Conservation (phyloP, 176 grass and related monocot genomes). For the Phyllostachys edulis region DNA sequence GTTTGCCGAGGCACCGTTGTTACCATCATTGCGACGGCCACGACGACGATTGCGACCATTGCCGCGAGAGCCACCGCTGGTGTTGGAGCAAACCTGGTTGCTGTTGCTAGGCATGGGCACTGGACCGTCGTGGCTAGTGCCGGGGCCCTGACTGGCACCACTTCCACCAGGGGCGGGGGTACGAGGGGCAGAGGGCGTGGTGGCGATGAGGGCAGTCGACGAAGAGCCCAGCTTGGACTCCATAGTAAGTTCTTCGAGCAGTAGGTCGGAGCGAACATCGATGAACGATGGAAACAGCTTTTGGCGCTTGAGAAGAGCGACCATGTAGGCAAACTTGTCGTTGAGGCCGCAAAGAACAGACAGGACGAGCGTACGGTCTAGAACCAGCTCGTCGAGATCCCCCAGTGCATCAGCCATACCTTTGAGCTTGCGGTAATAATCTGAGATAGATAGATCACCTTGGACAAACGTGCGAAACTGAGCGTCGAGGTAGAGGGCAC, state of each 20-base stretch:
- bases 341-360: background rate
- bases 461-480: background rate
- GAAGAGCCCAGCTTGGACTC: background rate
- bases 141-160: background rate
- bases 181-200: background rate
- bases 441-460: background rate
- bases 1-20: no score
- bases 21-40: no score
- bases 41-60: background rate
- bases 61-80: background rate
- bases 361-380: no score
- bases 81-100: background rate
- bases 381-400: no score
- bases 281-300: background rate
- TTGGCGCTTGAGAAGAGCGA: background rate
- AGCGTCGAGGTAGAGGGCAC: background rate
- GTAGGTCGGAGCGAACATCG: background rate
- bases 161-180: background rate
- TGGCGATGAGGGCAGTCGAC: background rate
- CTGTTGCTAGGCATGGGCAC: background rate
- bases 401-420: no score
- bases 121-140: rapidly evolving
- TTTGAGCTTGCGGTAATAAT: no score
- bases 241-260: background rate
- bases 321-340: background rate